Evolutionary conservation across 768 basidiomycete species (phyloP).

Genomic region (Hygrocybe coccinea): DNA sequence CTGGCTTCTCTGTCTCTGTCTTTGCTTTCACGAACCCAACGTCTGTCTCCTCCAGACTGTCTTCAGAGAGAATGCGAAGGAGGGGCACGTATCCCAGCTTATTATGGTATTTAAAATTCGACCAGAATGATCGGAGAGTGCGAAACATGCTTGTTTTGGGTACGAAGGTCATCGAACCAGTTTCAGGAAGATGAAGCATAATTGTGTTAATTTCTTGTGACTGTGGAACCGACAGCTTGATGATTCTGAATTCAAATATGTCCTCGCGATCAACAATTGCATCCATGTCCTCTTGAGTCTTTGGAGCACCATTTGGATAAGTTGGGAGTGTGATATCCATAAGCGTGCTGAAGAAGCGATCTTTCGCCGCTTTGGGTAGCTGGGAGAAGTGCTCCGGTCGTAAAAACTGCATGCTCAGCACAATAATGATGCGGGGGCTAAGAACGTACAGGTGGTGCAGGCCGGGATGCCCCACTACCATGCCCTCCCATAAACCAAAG

Average conservation of each 20-base stretch:
- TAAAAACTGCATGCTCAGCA: slow-evolving; percentile 15
- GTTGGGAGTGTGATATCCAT: slow-evolving; percentile 1
- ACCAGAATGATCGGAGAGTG: background rate
- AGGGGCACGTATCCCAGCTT: background rate
- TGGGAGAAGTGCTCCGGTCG: slow-evolving; percentile 6
- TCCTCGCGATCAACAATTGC: slow-evolving; percentile 14
- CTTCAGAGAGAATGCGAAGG: background rate
- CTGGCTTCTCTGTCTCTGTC: background rate
- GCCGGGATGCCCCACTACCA: background rate
- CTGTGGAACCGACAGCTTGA: slow-evolving; percentile 13
- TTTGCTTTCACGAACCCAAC: background rate
- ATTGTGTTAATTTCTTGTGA: background rate
- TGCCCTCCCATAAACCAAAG: slow-evolving; percentile 31
- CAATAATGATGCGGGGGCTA: slow-evolving; percentile 25
- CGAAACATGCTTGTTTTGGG: background rate
- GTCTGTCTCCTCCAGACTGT: background rate
- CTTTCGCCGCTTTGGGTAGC: slow-evolving; percentile 4
- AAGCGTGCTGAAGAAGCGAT: background rate
- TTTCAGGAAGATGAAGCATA: slow-evolving; percentile 1
- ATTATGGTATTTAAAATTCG: background rate
- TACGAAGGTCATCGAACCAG: background rate
- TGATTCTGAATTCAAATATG: slow-evolving; percentile 19
- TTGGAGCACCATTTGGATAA: slow-evolving; percentile 1
- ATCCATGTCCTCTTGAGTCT: background rate
- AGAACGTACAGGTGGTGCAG: slow-evolving; percentile 27